A percentile compares a stretch with the other conserved stretches of the same genome.
Evolutionary conservation across 345 rosid genomes (phyloP).

Genomic region (Eucalyptus brandiana): DNA sequence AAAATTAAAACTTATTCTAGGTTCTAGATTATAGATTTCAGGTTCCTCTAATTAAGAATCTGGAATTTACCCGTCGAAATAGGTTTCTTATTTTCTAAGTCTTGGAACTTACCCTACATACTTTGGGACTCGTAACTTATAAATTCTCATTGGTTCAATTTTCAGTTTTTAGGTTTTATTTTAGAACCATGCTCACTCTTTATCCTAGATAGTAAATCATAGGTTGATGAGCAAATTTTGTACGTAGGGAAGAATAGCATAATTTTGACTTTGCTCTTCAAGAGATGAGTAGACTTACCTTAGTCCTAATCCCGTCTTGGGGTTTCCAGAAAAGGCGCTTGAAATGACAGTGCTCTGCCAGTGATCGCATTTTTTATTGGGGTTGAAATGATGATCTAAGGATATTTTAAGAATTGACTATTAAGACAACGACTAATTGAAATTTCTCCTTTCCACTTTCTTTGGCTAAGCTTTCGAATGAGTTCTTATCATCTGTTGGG

Average conservation of each 20-base stretch:
- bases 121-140: accelerated
- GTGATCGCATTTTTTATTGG: not conserved
- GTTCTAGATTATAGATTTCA: too few species aligned
- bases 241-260: not conserved
- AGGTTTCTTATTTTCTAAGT: too few species aligned
- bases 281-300: not conserved
- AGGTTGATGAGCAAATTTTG: not conserved
- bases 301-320: not conserved
- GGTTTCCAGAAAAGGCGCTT: not conserved
- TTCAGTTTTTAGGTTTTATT: too few species aligned
- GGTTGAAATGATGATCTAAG: not conserved
- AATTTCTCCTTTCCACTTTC: not conserved
- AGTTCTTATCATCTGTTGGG: not conserved
- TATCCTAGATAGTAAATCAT: not conserved
- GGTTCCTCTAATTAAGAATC: accelerated
- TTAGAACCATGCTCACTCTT: too few species aligned
- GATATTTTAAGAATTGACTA: not conserved
- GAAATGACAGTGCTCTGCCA: not conserved
- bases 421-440: not conserved
- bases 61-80: too few species aligned
- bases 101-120: accelerated
- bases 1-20: too few species aligned
- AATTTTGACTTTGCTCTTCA: not conserved
- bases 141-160: accelerated
- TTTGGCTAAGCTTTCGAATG: not conserved